Evolutionary conservation across 139 green algal genomes (phyloP), one percentile per base, ranked within the genome.

Genomic region (Micractinium conductrix): DNA sequence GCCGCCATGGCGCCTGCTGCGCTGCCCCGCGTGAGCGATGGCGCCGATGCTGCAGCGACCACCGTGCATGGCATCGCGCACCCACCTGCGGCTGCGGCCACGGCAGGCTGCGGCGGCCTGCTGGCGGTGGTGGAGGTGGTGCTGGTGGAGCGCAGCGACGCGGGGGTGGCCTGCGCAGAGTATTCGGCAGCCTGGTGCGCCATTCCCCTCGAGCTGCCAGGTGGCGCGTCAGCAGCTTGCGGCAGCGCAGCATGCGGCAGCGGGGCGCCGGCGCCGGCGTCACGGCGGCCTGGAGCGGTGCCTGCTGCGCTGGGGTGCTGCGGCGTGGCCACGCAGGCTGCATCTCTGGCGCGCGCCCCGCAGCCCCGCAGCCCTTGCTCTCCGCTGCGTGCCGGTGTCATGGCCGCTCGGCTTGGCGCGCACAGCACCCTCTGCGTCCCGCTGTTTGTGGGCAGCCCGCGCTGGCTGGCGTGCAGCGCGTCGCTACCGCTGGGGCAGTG

Each of bases 101-200:
- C 37, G 10, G 40, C 24, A 33, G 60, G 69, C 69, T 38, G 69
- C 26, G 78, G 26, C 37, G 63, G 71, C 90, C 86, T 85, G 76
- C 87, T 91, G 83, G 89, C 90, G 10, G 89, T 95, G 69, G 91
- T 91, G 16, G 89, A 93, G 74, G 73, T 94, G 0, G 89, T 93
- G 74, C 85, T 95, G 85, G 80, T 92, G 67, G 88, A 91, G 80
- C 74, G 88, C 38, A 87, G 22, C 30, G 50, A 68, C 60, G 90
- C 88, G 44, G 89, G 90, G 9, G 79, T 93, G 26, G 69, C 89
- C 4, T 83, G 87, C 35, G 86, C 80, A 2, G 86, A 90, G 75
- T 91, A 91, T 80, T 92, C 87, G 16, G 82, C 91, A 7, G 93
- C 90, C 42, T 95, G 93, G 93, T 89, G 88, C 21, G 73, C 89